Evolutionary conservation across 225 moss, liverwort and hornwort species (phyloP), one percentile per base, ranked within the genome.

Genomic region (Pleurozium schreberi): DNA sequence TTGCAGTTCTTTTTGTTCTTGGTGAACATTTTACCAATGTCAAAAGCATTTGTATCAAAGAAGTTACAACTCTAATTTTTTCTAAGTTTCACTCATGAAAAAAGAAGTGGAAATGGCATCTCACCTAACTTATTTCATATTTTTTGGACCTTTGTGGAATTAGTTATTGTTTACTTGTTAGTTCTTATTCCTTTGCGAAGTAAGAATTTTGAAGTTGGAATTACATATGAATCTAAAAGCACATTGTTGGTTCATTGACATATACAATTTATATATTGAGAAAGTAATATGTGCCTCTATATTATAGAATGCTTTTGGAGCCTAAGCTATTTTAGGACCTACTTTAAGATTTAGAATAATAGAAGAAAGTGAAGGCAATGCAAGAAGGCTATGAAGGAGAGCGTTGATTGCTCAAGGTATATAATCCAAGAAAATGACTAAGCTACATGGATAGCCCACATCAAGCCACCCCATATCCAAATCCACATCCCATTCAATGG

Each of bases 401-500:
- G 0, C 4, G 4, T 11, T 1, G 0, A 23, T 0, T 23, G 0
- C 2, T 69, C 2, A 8, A 69, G 3, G 69, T 23, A 23, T 11
- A 4, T 4, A 4, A 25, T 25, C 8, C 8, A 25, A 40, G 25
- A 69, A 0, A 69, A 40, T 14, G 8, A 40, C 8, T n/a, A 68
- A 12, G 12, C 12, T n/a, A 22, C 4, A 38, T 67, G 3, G 12
- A n/a, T 68, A 68, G 20, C 5, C 34, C 1, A 17, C 0, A 23
- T n/a, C 12, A 23, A 22, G n/a, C 23, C 4, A n/a, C 13, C 2
- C 6, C 23, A 68, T n/a, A 3, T 40, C 40, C 23, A 70, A 70
- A 70, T 42, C 19, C 11, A 21, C 0, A 1, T 67, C 11, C 21
- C 6, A 42, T 25, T 26, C 42, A 42, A 25, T 42, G 26, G 25